A percentile compares a stretch with the other conserved stretches of the same genome.
Conservation (phyloP, 1,284 basidiomycete species). For the Papiliotrema fonsecae region DNA sequence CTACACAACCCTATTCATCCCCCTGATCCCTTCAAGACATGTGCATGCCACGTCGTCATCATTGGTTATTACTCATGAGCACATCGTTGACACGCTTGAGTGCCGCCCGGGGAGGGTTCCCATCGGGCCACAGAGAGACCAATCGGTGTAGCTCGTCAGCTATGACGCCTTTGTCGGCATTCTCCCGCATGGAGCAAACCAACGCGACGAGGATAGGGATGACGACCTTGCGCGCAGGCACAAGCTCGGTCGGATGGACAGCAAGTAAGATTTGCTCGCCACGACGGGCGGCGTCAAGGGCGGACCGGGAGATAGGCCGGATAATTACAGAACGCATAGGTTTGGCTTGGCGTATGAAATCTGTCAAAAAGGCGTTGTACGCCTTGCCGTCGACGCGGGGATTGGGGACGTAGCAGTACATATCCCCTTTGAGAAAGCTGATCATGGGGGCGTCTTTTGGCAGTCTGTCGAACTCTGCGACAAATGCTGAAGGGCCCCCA, state of each 20-base stretch:
- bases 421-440: not conserved
- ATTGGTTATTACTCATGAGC: slow-evolving; percentile 26
- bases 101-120: slow-evolving; percentile 42
- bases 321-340: not conserved
- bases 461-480: slow-evolving; percentile 26
- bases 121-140: slow-evolving; percentile 42
- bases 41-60: not conserved
- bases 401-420: not conserved
- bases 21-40: not conserved
- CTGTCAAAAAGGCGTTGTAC: not conserved
- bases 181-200: slow-evolving; percentile 5
- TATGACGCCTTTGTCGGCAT: slow-evolving; percentile 21
- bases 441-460: not conserved
- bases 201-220: not conserved
- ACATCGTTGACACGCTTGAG: slow-evolving; percentile 46
- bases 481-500: slow-evolving; percentile 1
- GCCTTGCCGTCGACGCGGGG: not conserved
- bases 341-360: not conserved
- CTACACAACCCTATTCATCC: not conserved
- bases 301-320: not conserved
- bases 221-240: slow-evolving; percentile 2
- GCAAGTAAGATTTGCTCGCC: not conserved
- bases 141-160: slow-evolving; percentile 34
- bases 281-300: not conserved
- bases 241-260: not conserved